phyloP scores from a whole-genome alignment of 108 stramenopile species.

The Hondaea fermentalgiana region DNA sequence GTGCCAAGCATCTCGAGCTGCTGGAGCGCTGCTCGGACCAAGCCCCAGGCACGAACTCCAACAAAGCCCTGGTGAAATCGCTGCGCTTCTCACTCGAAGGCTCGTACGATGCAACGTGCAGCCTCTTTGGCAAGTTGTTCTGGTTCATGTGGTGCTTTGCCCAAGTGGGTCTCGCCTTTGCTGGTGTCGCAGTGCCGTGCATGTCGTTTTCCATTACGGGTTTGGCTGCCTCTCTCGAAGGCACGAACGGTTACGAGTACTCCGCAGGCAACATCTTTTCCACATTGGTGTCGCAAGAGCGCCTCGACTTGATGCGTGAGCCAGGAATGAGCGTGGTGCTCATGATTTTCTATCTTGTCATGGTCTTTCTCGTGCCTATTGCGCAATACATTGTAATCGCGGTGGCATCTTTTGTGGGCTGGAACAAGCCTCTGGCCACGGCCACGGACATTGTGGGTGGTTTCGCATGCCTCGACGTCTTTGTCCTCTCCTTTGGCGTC shows the following conservation, averaged over 20 bases:
- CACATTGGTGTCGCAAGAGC: not conserved
- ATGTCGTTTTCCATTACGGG: not conserved
- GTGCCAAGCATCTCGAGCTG: not conserved
- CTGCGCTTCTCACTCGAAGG: not conserved
- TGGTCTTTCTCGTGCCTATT: not conserved
- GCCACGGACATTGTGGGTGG: not conserved
- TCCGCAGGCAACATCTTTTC: not conserved
- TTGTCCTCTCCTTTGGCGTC: not conserved
- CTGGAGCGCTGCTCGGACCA: not conserved
- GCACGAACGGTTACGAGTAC: not conserved
- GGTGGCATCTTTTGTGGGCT: not conserved
- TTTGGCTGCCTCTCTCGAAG: not conserved
- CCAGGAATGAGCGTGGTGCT: not conserved
- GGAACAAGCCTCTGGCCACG: not conserved
- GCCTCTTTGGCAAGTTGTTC: not conserved
- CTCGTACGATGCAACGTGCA: not conserved
- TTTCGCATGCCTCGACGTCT: constrained; percentile 3
- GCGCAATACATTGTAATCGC: not conserved
- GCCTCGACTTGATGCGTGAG: not conserved
- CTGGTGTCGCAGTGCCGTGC: not conserved
- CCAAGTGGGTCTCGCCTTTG: not conserved
- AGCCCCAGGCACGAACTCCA: not conserved
- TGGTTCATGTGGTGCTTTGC: not conserved
- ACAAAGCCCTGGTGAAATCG: not conserved
- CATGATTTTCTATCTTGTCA: not conserved